Percentiles rank a stretch among this genome's conserved stretches.
These are phyloP conservation scores for Suillus brevipes DNA, from an alignment of 768 basidiomycete genomes.

Conservation along the genomic window DNA sequence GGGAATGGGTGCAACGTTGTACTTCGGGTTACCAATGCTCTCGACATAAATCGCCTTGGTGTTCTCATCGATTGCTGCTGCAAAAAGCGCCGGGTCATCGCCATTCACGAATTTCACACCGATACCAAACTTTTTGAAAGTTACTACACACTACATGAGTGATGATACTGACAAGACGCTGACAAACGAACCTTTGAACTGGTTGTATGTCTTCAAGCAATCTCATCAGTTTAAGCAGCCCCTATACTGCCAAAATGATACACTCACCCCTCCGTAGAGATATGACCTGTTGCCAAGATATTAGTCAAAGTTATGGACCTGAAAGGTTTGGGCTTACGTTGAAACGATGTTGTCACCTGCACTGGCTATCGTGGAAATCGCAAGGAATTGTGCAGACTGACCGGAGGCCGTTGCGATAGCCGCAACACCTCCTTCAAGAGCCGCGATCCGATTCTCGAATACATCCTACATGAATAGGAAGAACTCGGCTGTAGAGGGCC, in stretches of 20 bases:
- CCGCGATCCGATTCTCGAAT: conserved; percentile 65
- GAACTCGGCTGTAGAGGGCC: neutral
- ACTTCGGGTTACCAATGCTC: conserved; percentile 63
- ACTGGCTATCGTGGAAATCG: conserved; percentile 50
- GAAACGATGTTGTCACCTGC: conserved; percentile 67
- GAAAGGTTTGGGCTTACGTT: conserved; percentile 37
- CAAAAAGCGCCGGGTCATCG: conserved; percentile 47
- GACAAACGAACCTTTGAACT: conserved; percentile 51
- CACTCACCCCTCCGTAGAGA: conserved; percentile 59
- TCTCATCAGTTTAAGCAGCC: neutral
- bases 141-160: conserved; percentile 34
- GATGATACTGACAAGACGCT: too few species aligned
- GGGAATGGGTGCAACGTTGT: conserved; percentile 53
- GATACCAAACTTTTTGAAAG: conserved; percentile 57
- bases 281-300: conserved; percentile 36
- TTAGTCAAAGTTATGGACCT: neutral
- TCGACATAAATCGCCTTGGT: conserved; percentile 64
- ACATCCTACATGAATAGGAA: conserved; percentile 44
- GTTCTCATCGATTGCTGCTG: conserved; percentile 55
- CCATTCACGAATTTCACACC: conserved; percentile 51
- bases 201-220: conserved; percentile 52
- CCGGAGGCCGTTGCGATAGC: conserved; percentile 60
- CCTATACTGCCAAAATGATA: neutral
- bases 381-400: conserved; percentile 63
- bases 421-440: conserved; percentile 61